phyloP scores from a whole-genome alignment of 768 basidiomycete genomes.

The Chalciporus pseudorubinellus region DNA sequence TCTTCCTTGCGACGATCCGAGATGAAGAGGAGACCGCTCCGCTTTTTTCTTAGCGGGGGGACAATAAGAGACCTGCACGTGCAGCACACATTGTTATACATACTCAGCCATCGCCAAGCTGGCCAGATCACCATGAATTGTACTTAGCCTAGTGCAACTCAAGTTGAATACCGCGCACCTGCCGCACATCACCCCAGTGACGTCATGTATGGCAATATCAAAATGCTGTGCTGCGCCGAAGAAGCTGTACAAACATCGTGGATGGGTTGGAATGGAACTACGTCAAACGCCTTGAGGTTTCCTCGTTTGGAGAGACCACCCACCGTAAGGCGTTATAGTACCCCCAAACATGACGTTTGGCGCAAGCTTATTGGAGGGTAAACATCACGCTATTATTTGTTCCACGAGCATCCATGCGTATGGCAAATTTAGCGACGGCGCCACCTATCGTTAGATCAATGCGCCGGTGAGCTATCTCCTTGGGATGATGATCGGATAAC shows the following conservation, averaged over 20 bases:
- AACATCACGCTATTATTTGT: neutral
- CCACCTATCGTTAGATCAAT: neutral
- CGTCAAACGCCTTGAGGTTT: conserved; percentile 28
- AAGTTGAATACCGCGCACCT: neutral
- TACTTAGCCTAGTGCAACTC: neutral
- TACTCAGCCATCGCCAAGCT: neutral
- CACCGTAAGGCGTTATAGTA: conserved; percentile 2
- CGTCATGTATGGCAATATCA: neutral
- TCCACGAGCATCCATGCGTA: neutral
- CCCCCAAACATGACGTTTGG: conserved; percentile 9
- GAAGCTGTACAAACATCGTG: conserved; percentile 1
- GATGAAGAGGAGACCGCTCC: conserved; percentile 27
- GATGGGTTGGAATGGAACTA: conserved; percentile 17
- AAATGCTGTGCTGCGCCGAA: conserved; percentile 11
- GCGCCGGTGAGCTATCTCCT: neutral
- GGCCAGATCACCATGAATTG: neutral
- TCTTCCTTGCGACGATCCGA: conserved; percentile 5
- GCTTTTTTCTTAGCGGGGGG: conserved; percentile 13
- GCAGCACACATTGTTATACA: conserved; percentile 8
- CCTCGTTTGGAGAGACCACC: conserved; percentile 22
- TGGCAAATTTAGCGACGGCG: neutral
- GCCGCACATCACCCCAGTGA: neutral
- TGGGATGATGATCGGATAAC: too few relatives aligned
- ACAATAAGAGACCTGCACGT: conserved; percentile 7
- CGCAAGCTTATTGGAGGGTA: neutral